These are phyloP conservation scores for Liquidambar formosana DNA, from an alignment of 164 flowering plant species.

Conservation along the genomic window DNA sequence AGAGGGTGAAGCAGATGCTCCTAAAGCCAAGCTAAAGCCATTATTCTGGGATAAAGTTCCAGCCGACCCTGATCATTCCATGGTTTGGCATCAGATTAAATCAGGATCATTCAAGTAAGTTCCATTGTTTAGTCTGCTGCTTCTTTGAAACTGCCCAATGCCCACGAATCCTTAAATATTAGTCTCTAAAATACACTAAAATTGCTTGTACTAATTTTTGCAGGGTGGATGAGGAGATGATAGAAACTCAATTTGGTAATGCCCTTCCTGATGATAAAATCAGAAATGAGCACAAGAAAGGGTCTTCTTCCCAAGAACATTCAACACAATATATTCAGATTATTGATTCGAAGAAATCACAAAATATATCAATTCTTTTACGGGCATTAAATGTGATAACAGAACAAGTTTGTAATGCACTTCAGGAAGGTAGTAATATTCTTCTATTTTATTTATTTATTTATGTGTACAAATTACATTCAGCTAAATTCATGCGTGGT, in stretches of 20 bases:
- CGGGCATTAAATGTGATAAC: constrained; percentile 83
- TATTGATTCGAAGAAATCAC: constrained; percentile 80
- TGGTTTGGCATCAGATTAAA: constrained; percentile 96
- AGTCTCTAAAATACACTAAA: background rate
- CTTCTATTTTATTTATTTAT: background rate
- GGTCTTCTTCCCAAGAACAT: constrained; percentile 47
- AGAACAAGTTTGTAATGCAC: constrained; percentile 92
- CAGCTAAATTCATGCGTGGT: background rate
- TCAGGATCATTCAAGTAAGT: constrained; percentile 97
- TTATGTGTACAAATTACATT: too few species aligned
- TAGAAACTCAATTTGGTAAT: constrained; percentile 81
- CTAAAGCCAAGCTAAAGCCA: constrained; percentile 89
- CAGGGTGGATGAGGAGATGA: constrained; percentile 97
- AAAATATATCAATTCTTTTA: constrained; percentile 78
- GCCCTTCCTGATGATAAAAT: constrained; percentile 49
- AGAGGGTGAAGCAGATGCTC: constrained; percentile 44
- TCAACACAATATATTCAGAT: constrained; percentile 57
- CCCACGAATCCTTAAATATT: background rate
- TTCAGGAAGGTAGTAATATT: constrained; percentile 69
- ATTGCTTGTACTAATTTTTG: constrained; percentile 12
- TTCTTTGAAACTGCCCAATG: background rate
- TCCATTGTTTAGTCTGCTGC: background rate
- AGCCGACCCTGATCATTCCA: constrained; percentile 88
- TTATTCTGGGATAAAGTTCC: constrained; percentile 97
- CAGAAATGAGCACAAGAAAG: constrained; percentile 54